Percentiles rank a stretch among this genome's conserved stretches.
These are phyloP conservation scores for Aspergillus clavatus DNA, from an alignment of 2,329 filamentous ascomycete genomes.

Conservation along the genomic window DNA sequence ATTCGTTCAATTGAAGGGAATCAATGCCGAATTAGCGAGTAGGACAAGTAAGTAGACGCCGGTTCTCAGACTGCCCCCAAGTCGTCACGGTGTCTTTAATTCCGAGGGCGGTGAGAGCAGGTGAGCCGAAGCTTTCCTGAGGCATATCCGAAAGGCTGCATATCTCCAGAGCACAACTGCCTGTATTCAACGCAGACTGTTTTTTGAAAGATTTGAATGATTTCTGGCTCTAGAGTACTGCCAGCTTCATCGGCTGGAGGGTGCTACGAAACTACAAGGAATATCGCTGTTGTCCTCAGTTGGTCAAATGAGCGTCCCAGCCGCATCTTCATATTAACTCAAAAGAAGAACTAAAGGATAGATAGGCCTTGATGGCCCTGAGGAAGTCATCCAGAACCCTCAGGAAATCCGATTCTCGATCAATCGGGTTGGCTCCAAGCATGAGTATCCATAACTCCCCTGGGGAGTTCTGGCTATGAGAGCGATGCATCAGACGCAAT, in stretches of 20 bases:
- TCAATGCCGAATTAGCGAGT: not conserved
- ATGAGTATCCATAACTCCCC: not conserved
- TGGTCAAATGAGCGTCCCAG: slow-evolving; percentile 16
- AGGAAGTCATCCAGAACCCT: slow-evolving; percentile 11
- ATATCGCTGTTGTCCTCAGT: not conserved
- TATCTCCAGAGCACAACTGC: not conserved
- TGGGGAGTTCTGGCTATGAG: not conserved
- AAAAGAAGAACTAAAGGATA: slow-evolving; percentile 16
- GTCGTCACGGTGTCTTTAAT: slow-evolving; percentile 21
- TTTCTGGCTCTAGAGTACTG: too few relatives aligned
- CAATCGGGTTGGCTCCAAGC: not conserved
- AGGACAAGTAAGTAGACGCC: slow-evolving; percentile 3
- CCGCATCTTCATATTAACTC: slow-evolving; percentile 19
- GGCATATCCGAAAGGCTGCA: slow-evolving; percentile 8
- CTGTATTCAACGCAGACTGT: not conserved
- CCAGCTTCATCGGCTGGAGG: too few relatives aligned
- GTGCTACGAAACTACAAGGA: not conserved
- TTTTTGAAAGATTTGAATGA: too few relatives aligned
- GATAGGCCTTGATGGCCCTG: slow-evolving; percentile 5
- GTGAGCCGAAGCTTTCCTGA: slow-evolving; percentile 6
- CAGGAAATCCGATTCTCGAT: not conserved
- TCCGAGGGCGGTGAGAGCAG: slow-evolving; percentile 11
- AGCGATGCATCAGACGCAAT: slow-evolving; percentile 4
- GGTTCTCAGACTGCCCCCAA: slow-evolving; percentile 12
- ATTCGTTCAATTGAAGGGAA: too few relatives aligned